Base-by-base conservation (phyloP, 441 rosid genomes). In the Viola pubescens region DNA sequence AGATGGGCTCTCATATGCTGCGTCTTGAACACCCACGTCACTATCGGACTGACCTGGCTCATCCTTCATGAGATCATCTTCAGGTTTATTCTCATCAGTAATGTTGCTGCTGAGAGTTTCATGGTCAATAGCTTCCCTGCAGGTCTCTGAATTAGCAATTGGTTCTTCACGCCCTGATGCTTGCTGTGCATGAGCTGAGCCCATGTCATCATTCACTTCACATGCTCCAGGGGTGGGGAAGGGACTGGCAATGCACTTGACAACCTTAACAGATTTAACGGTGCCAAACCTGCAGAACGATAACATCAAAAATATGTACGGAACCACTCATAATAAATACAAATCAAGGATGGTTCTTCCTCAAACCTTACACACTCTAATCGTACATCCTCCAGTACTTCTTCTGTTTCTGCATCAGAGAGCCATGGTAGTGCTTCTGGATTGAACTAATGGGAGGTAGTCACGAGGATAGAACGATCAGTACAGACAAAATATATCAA, bases 321-420 rank as follows among this genome's bases (percentile, higher is more conserved):
- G 8, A 52, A 40, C 37, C 49, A 39, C 48, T n/a, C 52, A 66
- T 40, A 11, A 14, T 60, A 34, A 54, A 66, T 43, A 51, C 59
- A 73, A 61, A 68, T 46, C 37, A 64, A 61, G 14, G 69, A 71
- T 59, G 46, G 43, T 52, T 48, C 56, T 44, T 65, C 45, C 66
- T 57, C 60, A 54, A 59, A 90, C 99, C 99, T 94, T 72, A 73
- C 74, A 75, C 96, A 94, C 73, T 94, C 99, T 59, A 88, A 62
- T 55, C 87, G 87, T 58, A 88, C 77, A 74, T 94, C 96, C 71
- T 89, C 98, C 66, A 90, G 67, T 74, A 78, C 70, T 75, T 88
- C 96, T 71, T 86, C 92, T 64, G 86, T 62, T 75, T 94, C 96
- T 6, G 66, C 26, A 56, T 74, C 71, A 46, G 92, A 73, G 40